These are phyloP conservation scores for Geotrichum cucujoidarum DNA, from an alignment of 1,139 yeast genomes.

Conservation along the genomic window DNA sequence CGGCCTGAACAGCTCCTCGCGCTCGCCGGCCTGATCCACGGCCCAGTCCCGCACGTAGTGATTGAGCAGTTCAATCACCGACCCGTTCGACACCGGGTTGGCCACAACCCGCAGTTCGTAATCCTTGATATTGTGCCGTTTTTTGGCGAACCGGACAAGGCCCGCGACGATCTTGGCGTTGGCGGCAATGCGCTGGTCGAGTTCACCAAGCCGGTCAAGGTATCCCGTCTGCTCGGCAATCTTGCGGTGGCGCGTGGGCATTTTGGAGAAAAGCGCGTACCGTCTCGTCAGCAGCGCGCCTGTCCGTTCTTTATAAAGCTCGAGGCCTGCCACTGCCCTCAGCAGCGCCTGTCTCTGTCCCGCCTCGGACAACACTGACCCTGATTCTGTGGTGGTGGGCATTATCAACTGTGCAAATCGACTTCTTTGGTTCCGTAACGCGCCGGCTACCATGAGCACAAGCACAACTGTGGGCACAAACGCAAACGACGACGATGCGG, in stretches of 20 bases:
- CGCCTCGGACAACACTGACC: conserved; percentile 13
- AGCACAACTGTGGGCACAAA: conserved; percentile 13
- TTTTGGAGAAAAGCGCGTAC: conserved; percentile 43
- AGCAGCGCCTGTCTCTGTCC: conserved; percentile 39
- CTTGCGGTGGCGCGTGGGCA: conserved; percentile 54
- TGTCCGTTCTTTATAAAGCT: conserved; percentile 43
- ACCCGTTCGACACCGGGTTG: conserved; percentile 38
- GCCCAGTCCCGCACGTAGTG: conserved; percentile 78
- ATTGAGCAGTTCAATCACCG: conserved; percentile 66
- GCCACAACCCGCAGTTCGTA: conserved; percentile 38
- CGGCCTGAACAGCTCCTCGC: conserved; percentile 50
- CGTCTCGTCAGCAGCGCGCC: conserved; percentile 46
- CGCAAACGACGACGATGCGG: background rate
- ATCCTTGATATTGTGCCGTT: conserved; percentile 42
- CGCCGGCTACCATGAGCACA: conserved; percentile 15
- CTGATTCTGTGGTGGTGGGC: background rate
- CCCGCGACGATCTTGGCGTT: conserved; percentile 47
- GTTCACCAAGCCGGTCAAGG: conserved; percentile 44
- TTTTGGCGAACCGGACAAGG: conserved; percentile 43
- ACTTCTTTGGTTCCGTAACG: background rate
- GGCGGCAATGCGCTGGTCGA: conserved; percentile 43
- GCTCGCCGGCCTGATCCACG: conserved; percentile 42
- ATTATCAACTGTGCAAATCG: background rate
- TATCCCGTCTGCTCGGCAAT: conserved; percentile 54
- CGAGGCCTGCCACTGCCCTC: conserved; percentile 50